These are phyloP conservation scores for Candida succiphila DNA, from an alignment of 805 yeast species.

Conservation along the genomic window DNA sequence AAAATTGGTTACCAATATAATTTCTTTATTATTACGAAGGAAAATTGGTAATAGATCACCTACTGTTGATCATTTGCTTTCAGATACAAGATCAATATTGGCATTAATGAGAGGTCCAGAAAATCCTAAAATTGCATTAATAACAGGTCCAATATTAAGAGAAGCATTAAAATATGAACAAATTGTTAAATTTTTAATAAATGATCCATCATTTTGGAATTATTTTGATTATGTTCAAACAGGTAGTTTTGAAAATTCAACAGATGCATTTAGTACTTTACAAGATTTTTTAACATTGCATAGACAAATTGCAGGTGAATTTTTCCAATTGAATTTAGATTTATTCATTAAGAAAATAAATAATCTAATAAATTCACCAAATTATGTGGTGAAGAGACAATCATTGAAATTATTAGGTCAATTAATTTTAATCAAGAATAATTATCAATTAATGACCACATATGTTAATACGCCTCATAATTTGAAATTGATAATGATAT, in stretches of 20 bases:
- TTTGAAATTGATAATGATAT: slow-evolving; percentile 75
- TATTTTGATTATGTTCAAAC: slow-evolving; percentile 69
- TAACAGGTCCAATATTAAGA: slow-evolving; percentile 69
- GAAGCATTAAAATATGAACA: slow-evolving; percentile 78
- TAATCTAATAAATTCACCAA: slow-evolving; percentile 60
- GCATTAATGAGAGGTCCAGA: slow-evolving; percentile 67
- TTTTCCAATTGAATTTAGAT: slow-evolving; percentile 48
- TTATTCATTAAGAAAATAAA: slow-evolving; percentile 56
- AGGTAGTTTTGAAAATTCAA: slow-evolving; percentile 79
- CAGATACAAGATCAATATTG: slow-evolving; percentile 55
- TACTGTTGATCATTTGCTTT: slow-evolving; percentile 73
- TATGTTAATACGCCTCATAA: slow-evolving; percentile 79
- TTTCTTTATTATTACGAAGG: slow-evolving; percentile 69
- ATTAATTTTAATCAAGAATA: slow-evolving; percentile 60
- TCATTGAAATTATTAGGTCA: slow-evolving; percentile 68
- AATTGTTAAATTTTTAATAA: slow-evolving; percentile 49
- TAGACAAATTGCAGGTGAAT: slow-evolving; percentile 59
- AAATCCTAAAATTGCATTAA: slow-evolving; percentile 57
- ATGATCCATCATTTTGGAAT: slow-evolving; percentile 65
- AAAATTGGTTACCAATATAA: slow-evolving; percentile 68
- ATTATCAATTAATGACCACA: slow-evolving; percentile 59
- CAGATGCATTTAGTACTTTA: slow-evolving; percentile 78
- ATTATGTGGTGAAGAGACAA: slow-evolving; percentile 90
- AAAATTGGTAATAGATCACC: slow-evolving; percentile 71
- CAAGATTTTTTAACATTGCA: slow-evolving; percentile 62